A percentile compares a stretch with the other conserved stretches of the same genome.
phyloP scores from a whole-genome alignment of 176 grass and related monocot species.

The Otatea glauca region DNA sequence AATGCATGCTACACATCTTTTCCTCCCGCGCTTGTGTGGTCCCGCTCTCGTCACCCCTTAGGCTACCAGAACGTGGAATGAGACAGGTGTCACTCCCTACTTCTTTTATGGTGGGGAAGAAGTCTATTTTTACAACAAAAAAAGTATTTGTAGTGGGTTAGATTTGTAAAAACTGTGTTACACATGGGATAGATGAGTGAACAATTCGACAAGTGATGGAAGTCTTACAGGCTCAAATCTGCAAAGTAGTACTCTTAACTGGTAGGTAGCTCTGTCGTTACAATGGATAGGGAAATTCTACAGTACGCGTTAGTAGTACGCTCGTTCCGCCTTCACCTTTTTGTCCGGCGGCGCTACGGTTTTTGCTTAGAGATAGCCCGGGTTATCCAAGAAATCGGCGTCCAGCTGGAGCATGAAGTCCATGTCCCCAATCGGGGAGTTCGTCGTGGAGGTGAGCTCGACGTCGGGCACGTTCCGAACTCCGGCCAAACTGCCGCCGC shows the following conservation, averaged over 20 bases:
- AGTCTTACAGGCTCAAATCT: background rate
- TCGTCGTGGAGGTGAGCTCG: conserved; percentile 38
- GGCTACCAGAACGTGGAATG: no score
- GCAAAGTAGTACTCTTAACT: background rate
- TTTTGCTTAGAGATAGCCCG: conserved; percentile 41
- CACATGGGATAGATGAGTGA: no score
- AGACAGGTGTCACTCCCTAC: no score
- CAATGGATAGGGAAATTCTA: background rate
- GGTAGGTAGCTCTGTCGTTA: background rate
- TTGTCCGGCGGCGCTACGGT: background rate
- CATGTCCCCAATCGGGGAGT: conserved; percentile 43
- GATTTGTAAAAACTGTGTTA: no score
- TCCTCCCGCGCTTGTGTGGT: no score
- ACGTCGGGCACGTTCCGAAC: conserved; percentile 36
- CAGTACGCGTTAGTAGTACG: background rate
- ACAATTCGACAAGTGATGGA: no score
- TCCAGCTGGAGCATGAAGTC: conserved; percentile 63
- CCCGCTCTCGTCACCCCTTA: no score
- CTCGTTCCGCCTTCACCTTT: background rate
- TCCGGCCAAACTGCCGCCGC: background rate
- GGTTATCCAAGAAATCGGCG: conserved; percentile 48
- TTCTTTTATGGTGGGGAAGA: no score
- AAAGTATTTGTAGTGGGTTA: no score
- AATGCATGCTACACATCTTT: no score
- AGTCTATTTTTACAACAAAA: no score